Evolutionary conservation across 192 early-diverging fungal genomes (phyloP).

Genomic region (Coemansia sp.): DNA sequence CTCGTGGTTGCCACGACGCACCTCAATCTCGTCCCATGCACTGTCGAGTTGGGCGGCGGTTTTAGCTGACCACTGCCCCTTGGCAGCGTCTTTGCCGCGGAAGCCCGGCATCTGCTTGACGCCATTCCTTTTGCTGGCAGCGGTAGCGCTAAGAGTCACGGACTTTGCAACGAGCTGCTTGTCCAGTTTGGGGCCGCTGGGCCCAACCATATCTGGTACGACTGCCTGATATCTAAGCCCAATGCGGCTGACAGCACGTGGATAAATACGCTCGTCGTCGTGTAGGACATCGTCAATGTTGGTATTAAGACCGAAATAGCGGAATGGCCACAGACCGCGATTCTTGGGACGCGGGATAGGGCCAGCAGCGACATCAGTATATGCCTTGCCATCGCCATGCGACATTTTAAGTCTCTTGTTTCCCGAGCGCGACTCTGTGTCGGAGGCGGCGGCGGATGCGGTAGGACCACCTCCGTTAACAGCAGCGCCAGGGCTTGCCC

Average conservation of each 20-base stretch:
- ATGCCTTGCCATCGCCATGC: conserved; percentile 19
- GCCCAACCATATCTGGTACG: conserved; percentile 57
- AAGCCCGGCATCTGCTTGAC: not conserved
- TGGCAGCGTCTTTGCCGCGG: conserved; percentile 16
- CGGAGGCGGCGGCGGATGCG: conserved; percentile 20
- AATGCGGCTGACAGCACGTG: conserved; percentile 73
- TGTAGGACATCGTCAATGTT: conserved; percentile 69
- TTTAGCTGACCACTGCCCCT: conserved; percentile 42
- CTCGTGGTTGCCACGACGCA: conserved; percentile 36
- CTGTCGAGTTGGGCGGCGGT: conserved; percentile 46
- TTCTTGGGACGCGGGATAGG: conserved; percentile 42
- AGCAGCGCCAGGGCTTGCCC: not conserved
- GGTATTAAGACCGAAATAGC: conserved; percentile 84
- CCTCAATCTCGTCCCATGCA: conserved; percentile 49
- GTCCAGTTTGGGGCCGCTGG: conserved; percentile 39
- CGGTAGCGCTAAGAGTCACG: not conserved
- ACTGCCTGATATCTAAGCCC: conserved; percentile 81
- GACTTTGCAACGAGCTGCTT: conserved; percentile 10
- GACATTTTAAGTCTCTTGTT: conserved; percentile 45
- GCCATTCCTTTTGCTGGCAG: not conserved
- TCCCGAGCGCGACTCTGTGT: conserved; percentile 44
- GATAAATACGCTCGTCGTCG: conserved; percentile 75
- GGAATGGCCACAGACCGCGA: conserved; percentile 78
- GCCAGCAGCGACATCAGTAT: conserved; percentile 11
- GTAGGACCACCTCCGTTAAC: conserved; percentile 2